Evolutionary conservation across 305 asterid genomes (phyloP).

Genomic region (Rubia tinctorum): DNA sequence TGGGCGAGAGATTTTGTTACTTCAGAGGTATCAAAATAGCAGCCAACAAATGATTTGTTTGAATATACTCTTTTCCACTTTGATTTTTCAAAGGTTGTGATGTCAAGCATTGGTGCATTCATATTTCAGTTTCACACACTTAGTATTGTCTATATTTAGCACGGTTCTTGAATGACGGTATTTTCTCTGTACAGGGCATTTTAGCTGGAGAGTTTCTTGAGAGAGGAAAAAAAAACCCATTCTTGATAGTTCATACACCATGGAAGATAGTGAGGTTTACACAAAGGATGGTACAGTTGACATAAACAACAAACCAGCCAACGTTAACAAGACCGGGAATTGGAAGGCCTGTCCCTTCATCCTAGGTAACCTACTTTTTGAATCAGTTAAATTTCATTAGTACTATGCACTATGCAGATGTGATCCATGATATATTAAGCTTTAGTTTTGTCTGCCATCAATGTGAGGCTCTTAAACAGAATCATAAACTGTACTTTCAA

Average conservation of each 20-base stretch:
- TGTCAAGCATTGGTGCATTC: constrained; percentile 2
- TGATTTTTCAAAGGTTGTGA: not conserved
- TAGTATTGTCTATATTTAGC: not conserved
- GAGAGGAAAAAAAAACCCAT: not conserved
- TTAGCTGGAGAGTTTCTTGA: not conserved
- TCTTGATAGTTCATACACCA: not conserved
- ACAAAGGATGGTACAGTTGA: constrained; percentile 30
- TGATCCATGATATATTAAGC: too few species aligned
- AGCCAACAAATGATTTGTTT: not conserved
- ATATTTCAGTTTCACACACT: not conserved
- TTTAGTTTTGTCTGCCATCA: too few species aligned
- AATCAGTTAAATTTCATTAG: not conserved
- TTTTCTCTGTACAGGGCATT: not conserved
- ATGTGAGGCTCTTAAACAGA: too few species aligned
- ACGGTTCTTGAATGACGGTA: not conserved
- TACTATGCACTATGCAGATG: too few species aligned
- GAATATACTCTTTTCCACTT: not conserved
- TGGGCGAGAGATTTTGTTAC: too few species aligned
- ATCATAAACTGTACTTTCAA: not conserved
- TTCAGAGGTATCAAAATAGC: not conserved
- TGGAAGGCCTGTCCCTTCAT: constrained; percentile 34
- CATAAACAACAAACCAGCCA: constrained; percentile 19
- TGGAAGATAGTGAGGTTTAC: constrained; percentile 16
- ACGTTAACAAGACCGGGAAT: constrained; percentile 19
- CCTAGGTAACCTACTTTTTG: constrained; percentile 19